Evolutionary conservation across 306 rosid genomes (phyloP).

Genomic region (Glycine tomentella): DNA sequence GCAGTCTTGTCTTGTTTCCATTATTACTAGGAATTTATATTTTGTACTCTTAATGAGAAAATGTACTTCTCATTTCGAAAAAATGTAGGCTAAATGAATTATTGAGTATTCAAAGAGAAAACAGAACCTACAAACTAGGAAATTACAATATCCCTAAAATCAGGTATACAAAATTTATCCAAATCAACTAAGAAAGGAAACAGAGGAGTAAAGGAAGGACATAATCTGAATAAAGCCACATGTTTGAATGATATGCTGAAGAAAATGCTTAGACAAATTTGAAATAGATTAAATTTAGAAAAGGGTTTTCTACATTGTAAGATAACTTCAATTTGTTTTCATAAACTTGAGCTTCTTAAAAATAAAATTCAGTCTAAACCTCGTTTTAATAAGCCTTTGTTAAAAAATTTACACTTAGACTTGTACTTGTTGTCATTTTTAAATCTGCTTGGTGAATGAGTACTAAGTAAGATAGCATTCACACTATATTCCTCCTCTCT

Average conservation of each 20-base stretch:
- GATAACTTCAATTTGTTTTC: background rate
- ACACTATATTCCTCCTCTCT: too few species aligned
- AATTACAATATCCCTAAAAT: background rate
- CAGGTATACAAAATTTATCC: background rate
- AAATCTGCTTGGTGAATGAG: too few species aligned
- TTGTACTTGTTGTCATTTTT: too few species aligned
- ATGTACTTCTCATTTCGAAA: too few species aligned
- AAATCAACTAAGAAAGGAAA: background rate
- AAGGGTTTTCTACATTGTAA: slow-evolving; percentile 1
- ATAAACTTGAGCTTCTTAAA: background rate
- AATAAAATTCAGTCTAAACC: background rate
- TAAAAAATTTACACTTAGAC: too few species aligned
- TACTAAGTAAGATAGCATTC: too few species aligned
- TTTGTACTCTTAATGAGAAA: too few species aligned
- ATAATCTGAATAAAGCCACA: background rate
- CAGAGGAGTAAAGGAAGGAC: background rate
- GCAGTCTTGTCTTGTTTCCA: too few species aligned
- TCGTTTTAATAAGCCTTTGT: too few species aligned
- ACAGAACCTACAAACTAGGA: background rate
- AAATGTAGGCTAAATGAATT: too few species aligned
- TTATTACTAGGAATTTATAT: too few species aligned
- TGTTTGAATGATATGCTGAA: background rate
- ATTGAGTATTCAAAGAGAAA: too few species aligned
- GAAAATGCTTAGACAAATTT: background rate
- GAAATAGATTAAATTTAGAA: background rate